Conservation (phyloP, 768 basidiomycete genomes). For the Crucibulum laeve region DNA sequence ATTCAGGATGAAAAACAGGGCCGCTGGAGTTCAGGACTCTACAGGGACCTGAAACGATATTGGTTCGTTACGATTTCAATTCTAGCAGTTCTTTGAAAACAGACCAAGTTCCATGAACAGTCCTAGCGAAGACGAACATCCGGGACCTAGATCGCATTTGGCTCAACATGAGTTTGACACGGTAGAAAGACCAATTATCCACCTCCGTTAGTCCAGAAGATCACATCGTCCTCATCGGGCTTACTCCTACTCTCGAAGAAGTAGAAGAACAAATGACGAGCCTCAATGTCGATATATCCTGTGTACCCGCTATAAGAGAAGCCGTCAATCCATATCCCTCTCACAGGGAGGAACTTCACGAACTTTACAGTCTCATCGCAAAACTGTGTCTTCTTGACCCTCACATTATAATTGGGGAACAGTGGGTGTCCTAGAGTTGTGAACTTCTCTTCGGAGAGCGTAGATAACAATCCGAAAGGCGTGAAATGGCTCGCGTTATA, state of each 20-base stretch:
- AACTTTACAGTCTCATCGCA: constrained; percentile 58
- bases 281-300: constrained; percentile 44
- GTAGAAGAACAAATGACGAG: constrained; percentile 48
- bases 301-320: constrained; percentile 27
- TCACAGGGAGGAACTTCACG: constrained; percentile 9
- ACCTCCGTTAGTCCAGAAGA: background rate
- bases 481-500: constrained; percentile 13
- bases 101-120: constrained; percentile 69
- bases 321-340: background rate
- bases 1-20: constrained; percentile 50
- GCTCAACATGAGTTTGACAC: background rate
- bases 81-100: background rate
- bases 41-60: constrained; percentile 52
- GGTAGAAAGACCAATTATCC: no score
- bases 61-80: background rate
- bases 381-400: constrained; percentile 57
- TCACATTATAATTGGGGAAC: constrained; percentile 40
- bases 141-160: constrained; percentile 27
- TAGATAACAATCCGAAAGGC: constrained; percentile 8
- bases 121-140: constrained; percentile 45
- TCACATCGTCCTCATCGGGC: background rate
- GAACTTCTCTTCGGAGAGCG: constrained; percentile 22
- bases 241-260: constrained; percentile 19
- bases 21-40: constrained; percentile 47
- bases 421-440: constrained; percentile 15